Percentiles rank a stretch among this genome's conserved stretches.
These are phyloP conservation scores for Aspergillus ochraceus DNA, from an alignment of 2,329 filamentous ascomycete species.

Conservation along the genomic window DNA sequence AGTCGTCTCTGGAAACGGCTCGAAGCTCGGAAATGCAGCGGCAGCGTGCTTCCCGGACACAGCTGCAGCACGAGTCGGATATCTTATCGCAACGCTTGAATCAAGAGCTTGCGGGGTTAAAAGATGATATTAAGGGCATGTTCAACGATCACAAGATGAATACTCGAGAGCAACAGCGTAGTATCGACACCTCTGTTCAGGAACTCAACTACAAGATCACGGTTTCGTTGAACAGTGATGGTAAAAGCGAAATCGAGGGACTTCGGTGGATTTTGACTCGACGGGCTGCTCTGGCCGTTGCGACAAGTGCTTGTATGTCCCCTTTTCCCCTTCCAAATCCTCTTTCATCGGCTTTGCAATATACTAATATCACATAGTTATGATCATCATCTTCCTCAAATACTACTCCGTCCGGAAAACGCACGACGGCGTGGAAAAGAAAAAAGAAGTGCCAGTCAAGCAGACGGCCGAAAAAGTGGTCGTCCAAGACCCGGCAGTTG, in stretches of 20 bases:
- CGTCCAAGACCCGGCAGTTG: slow-evolving; percentile 16
- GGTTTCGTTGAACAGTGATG: slow-evolving; percentile 82
- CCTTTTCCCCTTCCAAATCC: slow-evolving; percentile 1
- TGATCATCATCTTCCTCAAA: slow-evolving; percentile 50
- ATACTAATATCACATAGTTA: slow-evolving; percentile 35
- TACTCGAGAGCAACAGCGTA: slow-evolving; percentile 82
- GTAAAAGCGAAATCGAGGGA: slow-evolving; percentile 87
- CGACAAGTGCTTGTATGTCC: slow-evolving; percentile 48
- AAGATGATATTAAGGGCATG: slow-evolving; percentile 90
- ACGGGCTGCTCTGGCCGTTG: slow-evolving; percentile 62
- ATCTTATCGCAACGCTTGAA: slow-evolving; percentile 81
- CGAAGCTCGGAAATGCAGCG: slow-evolving; percentile 75
- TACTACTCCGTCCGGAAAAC: slow-evolving; percentile 43
- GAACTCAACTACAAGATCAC: slow-evolving; percentile 97
- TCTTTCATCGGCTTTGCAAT: not conserved
- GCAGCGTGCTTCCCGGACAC: slow-evolving; percentile 77
- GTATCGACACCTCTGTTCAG: slow-evolving; percentile 84
- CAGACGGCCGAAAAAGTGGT: slow-evolving; percentile 25
- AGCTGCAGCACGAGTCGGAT: slow-evolving; percentile 93
- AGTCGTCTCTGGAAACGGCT: slow-evolving; percentile 79
- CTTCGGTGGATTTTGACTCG: slow-evolving; percentile 80
- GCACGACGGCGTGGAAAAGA: slow-evolving; percentile 36
- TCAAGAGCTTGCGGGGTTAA: slow-evolving; percentile 78
- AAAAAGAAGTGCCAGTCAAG: slow-evolving; percentile 34
- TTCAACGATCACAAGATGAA: slow-evolving; percentile 96